Conservation (phyloP, 2,329 filamentous ascomycete species). For the Penicillium sp. region DNA sequence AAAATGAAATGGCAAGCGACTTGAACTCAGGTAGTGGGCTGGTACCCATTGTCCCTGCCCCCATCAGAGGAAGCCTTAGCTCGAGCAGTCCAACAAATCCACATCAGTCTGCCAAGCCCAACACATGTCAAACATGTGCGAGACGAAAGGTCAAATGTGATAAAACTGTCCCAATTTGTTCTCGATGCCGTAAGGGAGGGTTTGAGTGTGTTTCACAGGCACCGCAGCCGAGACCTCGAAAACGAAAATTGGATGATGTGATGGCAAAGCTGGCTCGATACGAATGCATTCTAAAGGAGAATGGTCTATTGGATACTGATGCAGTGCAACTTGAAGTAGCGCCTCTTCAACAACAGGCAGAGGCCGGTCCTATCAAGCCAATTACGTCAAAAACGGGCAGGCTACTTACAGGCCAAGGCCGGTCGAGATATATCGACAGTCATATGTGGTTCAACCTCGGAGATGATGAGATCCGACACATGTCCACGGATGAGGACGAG, state of each 20-base stretch:
- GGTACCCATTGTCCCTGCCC: conserved; percentile 4
- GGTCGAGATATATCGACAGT: conserved; percentile 50
- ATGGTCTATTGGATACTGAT: conserved; percentile 13
- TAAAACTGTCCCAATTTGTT: conserved; percentile 15
- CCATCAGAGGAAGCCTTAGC: not conserved
- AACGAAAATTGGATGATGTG: conserved; percentile 21
- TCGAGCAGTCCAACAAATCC: not conserved
- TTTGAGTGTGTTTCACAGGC: conserved; percentile 16
- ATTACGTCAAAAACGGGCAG: conserved; percentile 5
- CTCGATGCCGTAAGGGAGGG: conserved; percentile 17
- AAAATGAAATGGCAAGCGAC: not conserved
- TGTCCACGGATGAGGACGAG: conserved; percentile 35
- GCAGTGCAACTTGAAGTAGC: not conserved
- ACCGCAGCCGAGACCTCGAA: conserved; percentile 14
- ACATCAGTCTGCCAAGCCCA: conserved; percentile 6
- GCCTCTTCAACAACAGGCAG: not conserved
- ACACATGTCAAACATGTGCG: conserved; percentile 18
- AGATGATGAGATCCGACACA: conserved; percentile 32
- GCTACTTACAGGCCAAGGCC: conserved; percentile 30
- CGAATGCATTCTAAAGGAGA: conserved; percentile 21
- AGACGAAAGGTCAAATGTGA: conserved; percentile 23
- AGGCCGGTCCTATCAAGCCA: not conserved
- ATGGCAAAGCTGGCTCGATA: conserved; percentile 29
- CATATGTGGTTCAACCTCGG: conserved; percentile 33
- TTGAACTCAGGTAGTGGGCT: not conserved